Conservation (phyloP, 164 flowering plant genomes). For the Nymphaea thermarum region DNA sequence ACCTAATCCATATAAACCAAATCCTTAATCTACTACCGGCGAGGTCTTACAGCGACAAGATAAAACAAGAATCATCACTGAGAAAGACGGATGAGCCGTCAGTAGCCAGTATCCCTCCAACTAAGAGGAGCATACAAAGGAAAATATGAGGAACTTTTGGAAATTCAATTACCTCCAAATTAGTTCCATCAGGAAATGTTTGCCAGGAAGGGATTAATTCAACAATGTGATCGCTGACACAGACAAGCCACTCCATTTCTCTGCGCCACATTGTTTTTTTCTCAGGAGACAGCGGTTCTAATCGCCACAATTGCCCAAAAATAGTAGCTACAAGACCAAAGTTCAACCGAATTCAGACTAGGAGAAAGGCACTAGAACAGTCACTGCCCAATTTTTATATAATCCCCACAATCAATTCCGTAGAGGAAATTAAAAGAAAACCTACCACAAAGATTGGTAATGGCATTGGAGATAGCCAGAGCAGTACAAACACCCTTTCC, state of each 20-base stretch:
- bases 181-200: conserved; percentile 80
- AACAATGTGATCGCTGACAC: conserved; percentile 83
- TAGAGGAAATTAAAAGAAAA: neutral
- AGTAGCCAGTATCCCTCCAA: neutral
- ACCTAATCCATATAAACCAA: conserved; percentile 29
- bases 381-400: neutral
- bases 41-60: neutral
- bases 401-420: neutral
- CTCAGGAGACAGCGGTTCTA: conserved; percentile 66
- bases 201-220: conserved; percentile 88
- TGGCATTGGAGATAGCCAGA: conserved; percentile 80
- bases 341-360: neutral
- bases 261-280: conserved; percentile 90
- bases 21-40: neutral
- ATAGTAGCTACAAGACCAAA: conserved; percentile 43
- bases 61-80: neutral
- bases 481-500: conserved; percentile 89
- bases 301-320: conserved; percentile 94
- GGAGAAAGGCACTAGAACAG: neutral
- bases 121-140: neutral
- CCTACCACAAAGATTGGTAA: conserved; percentile 84
- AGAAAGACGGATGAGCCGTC: neutral
- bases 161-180: conserved; percentile 61
- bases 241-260: conserved; percentile 91
- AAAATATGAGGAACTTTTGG: neutral